A percentile compares a stretch with the other conserved stretches of the same genome.
phyloP scores from a whole-genome alignment of 148 eudicot genomes.

The Rhododendron ferrugineum region DNA sequence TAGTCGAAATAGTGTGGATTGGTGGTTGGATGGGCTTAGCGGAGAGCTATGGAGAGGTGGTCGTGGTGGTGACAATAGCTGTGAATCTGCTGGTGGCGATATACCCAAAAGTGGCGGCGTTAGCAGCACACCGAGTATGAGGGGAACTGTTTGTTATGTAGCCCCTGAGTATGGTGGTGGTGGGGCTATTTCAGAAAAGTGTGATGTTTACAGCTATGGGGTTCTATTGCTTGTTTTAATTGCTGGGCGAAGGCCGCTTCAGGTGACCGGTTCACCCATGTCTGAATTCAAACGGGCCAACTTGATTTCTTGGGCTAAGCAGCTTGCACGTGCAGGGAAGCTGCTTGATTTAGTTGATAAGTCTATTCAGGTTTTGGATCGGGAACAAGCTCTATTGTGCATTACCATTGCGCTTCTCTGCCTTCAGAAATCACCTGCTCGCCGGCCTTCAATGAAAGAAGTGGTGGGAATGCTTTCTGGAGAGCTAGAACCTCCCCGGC shows the following conservation, averaged over 20 bases:
- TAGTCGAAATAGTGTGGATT: conserved; percentile 45
- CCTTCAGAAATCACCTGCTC: conserved; percentile 71
- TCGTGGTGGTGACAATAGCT: conserved; percentile 26
- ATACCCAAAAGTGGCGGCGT: conserved; percentile 60
- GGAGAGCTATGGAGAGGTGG: conserved; percentile 69
- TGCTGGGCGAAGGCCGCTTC: conserved; percentile 80
- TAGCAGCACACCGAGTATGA: conserved; percentile 95
- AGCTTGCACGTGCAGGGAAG: conserved; percentile 81
- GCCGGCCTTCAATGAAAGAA: conserved; percentile 88
- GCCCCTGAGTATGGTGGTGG: conserved; percentile 81
- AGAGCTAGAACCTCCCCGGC: conserved; percentile 55
- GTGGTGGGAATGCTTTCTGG: conserved; percentile 87
- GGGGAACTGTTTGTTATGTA: conserved; percentile 88
- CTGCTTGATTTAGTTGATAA: conserved; percentile 83
- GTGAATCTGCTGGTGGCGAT: conserved; percentile 13
- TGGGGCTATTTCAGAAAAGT: conserved; percentile 74
- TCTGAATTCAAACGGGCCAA: conserved; percentile 87
- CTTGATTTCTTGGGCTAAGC: conserved; percentile 83
- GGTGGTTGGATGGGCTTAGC: conserved; percentile 89
- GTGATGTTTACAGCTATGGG: conserved; percentile 91
- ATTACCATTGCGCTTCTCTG: conserved; percentile 69
- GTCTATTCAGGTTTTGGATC: conserved; percentile 38
- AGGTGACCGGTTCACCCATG: conserved; percentile 77
- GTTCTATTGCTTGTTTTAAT: conserved; percentile 71
- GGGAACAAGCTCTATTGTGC: conserved; percentile 63